phyloP scores from a whole-genome alignment of 2,329 filamentous ascomycete species.

The Phyllosticta citriasiana region DNA sequence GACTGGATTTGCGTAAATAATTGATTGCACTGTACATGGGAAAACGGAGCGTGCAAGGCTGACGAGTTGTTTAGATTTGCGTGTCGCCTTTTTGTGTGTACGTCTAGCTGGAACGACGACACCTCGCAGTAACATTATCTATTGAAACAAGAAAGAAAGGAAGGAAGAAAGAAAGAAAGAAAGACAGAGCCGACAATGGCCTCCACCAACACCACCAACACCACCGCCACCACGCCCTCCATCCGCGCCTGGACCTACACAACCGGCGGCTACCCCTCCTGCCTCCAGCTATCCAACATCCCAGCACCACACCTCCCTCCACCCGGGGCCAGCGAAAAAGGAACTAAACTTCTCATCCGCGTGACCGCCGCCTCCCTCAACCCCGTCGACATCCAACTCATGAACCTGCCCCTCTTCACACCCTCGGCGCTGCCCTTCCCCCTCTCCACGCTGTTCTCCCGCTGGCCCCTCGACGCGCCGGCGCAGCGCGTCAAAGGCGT shows the following conservation, averaged over 20 bases:
- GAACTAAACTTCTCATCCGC: conserved; percentile 26
- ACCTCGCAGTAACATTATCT: too few relatives aligned
- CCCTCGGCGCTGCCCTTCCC: background rate
- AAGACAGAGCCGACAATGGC: too few relatives aligned
- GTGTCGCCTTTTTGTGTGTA: too few relatives aligned
- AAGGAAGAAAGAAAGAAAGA: too few relatives aligned
- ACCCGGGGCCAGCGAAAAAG: background rate
- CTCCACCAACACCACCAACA: too few relatives aligned
- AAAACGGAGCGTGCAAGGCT: too few relatives aligned
- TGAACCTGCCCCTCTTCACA: conserved; percentile 3
- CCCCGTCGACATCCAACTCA: conserved; percentile 30
- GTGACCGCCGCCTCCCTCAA: conserved; percentile 38
- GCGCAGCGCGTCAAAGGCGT: background rate
- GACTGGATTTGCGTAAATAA: too few relatives aligned
- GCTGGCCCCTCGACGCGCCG: background rate
- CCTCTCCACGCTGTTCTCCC: background rate
- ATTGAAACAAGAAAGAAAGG: too few relatives aligned
- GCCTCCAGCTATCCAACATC: background rate
- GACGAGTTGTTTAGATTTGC: too few relatives aligned
- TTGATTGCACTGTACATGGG: too few relatives aligned
- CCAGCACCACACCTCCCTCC: background rate
- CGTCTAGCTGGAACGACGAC: too few relatives aligned
- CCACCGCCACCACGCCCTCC: background rate
- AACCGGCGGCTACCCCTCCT: background rate
- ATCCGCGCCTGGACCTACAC: conserved; percentile 6